Conservation (phyloP, 179 eudicot genomes). For the Dionaea muscipula region DNA sequence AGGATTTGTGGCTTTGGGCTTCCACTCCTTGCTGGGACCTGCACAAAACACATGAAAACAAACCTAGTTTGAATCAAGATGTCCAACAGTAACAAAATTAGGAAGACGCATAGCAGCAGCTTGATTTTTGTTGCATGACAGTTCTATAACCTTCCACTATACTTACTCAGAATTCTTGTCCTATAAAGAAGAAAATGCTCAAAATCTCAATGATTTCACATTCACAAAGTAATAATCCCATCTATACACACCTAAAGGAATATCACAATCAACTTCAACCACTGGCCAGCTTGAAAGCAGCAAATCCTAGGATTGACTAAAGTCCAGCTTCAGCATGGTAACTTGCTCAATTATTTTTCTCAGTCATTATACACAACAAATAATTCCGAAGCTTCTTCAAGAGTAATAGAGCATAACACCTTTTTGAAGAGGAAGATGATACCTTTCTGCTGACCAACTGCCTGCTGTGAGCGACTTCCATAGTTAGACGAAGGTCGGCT, state of each 20-base stretch:
- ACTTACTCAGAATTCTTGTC: no score
- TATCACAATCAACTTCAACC: no score
- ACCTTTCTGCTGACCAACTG: constrained; percentile 9
- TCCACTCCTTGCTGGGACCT: constrained; percentile 69
- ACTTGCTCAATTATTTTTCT: neutral
- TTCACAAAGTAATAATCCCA: no score
- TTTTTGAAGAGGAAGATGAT: constrained; percentile 2
- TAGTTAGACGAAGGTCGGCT: constrained; percentile 14
- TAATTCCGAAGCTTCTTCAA: neutral
- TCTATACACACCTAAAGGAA: no score
- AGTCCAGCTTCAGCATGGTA: constrained; percentile 1
- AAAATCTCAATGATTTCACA: no score
- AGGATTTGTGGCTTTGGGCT: constrained; percentile 43
- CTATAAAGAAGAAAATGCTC: no score
- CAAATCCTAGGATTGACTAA: no score
- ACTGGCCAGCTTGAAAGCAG: no score
- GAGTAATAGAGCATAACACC: neutral
- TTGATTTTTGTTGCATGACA: no score
- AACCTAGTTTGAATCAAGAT: constrained; percentile 23
- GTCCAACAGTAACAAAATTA: neutral
- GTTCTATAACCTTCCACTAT: no score
- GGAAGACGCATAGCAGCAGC: no score
- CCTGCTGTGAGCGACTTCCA: constrained; percentile 8
- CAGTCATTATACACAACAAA: neutral
- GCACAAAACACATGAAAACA: no score